Evolutionary conservation across 2,329 filamentous ascomycete species (phyloP).

Genomic region (Ramularia endophylla): DNA sequence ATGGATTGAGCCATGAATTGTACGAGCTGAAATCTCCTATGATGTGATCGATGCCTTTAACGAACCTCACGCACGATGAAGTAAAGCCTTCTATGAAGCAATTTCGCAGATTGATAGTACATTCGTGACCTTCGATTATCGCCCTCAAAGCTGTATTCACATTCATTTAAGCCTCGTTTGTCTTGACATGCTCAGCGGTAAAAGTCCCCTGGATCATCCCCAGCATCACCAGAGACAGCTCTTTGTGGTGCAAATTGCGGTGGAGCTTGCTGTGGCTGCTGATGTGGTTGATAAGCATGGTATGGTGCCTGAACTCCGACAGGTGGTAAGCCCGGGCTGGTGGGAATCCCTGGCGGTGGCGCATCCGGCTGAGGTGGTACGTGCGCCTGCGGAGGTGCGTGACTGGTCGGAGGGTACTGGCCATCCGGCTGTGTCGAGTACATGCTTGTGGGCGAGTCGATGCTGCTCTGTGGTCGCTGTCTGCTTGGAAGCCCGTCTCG

Average conservation of each 20-base stretch:
- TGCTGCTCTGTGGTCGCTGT: constrained; percentile 23
- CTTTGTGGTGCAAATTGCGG: constrained; percentile 15
- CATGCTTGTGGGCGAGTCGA: constrained; percentile 25
- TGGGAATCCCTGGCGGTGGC: constrained; percentile 28
- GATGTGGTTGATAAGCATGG: constrained; percentile 29
- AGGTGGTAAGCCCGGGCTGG: constrained; percentile 10
- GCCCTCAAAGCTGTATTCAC: too few species aligned
- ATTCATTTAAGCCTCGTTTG: too few species aligned
- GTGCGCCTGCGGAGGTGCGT: constrained; percentile 6
- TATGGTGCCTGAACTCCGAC: constrained; percentile 17
- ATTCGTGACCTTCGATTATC: too few species aligned
- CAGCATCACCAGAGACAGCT: constrained; percentile 14
- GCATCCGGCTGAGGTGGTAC: constrained; percentile 20
- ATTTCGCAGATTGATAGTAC: too few species aligned
- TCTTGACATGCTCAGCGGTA: constrained; percentile 27
- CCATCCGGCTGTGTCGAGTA: constrained; percentile 23
- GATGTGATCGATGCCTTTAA: too few species aligned
- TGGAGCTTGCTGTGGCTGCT: constrained; percentile 17
- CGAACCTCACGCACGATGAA: too few species aligned
- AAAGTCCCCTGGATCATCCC: constrained; percentile 32
- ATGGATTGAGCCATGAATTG: too few species aligned
- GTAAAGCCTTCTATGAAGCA: too few species aligned
- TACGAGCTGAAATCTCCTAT: too few species aligned
- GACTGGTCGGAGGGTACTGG: constrained; percentile 13
- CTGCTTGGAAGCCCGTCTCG: constrained; percentile 18